Percentiles rank a stretch among this genome's conserved stretches.
Conservation (phyloP, 225 moss, liverwort and hornwort species). For the Marchantia polymorpha region DNA sequence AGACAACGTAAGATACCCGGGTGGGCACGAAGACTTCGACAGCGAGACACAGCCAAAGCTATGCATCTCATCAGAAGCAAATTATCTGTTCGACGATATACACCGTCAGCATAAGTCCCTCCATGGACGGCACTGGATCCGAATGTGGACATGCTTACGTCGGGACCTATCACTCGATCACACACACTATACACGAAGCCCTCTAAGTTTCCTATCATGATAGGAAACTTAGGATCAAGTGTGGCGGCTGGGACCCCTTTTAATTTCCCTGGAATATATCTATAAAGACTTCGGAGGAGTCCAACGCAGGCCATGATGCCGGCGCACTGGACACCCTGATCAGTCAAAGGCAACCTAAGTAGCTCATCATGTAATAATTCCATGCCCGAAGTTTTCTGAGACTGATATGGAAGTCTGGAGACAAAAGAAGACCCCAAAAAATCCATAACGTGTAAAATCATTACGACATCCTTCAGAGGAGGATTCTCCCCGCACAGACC, state of each 20-base stretch:
- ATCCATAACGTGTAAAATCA: conserved; percentile 84
- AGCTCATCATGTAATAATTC: conserved; percentile 40
- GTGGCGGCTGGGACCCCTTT: background rate
- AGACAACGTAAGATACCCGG: conserved; percentile 59
- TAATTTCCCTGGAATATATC: conserved; percentile 34
- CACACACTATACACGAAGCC: conserved; percentile 18
- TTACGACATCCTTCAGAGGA: conserved; percentile 52
- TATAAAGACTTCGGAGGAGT: conserved; percentile 69
- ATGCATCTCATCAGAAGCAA: conserved; percentile 60
- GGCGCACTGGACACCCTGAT: conserved; percentile 45
- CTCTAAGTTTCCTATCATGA: conserved; percentile 24
- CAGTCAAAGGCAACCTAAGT: conserved; percentile 24
- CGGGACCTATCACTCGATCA: conserved; percentile 24
- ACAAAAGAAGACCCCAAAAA: conserved; percentile 56
- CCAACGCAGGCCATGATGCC: conserved; percentile 68
- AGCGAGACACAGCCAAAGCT: conserved; percentile 73
- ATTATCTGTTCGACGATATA: conserved; percentile 11
- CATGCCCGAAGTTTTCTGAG: conserved; percentile 15
- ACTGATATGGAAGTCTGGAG: conserved; percentile 32
- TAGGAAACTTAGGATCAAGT: background rate
- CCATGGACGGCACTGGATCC: background rate
- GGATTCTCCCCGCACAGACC: conserved; percentile 33
- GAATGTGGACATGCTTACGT: conserved; percentile 16
- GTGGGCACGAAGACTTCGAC: conserved; percentile 57
- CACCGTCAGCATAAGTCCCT: conserved; percentile 3